A percentile compares a stretch with the other conserved stretches of the same genome.
phyloP scores from a whole-genome alignment of 2,329 filamentous ascomycete genomes.

The Epichloe elymi region DNA sequence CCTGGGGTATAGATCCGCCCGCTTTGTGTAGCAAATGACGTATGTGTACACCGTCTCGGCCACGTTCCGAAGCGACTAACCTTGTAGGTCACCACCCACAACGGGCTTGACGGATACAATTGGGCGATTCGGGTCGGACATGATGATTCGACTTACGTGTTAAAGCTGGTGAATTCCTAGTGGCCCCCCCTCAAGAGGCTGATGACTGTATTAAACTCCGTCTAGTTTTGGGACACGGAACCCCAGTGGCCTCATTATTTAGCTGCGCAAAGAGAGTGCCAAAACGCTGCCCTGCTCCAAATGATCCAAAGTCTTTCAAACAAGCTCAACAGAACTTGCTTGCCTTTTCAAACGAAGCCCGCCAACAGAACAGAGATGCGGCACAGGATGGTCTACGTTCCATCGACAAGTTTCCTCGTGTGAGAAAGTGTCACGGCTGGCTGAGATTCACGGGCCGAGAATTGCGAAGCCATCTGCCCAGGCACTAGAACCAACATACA shows the following conservation, averaged over 20 bases:
- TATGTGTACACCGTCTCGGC: too few species aligned
- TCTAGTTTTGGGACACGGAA: neutral
- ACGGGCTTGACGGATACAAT: conserved; percentile 1
- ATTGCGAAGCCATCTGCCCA: too few species aligned
- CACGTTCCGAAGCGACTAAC: too few species aligned
- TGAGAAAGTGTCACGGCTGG: too few species aligned
- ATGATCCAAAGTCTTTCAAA: neutral
- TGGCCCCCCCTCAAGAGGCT: neutral
- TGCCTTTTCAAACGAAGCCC: conserved; percentile 2
- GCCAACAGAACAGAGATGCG: neutral
- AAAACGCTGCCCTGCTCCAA: conserved; percentile 1
- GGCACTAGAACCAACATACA: too few species aligned
- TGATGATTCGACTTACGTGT: neutral
- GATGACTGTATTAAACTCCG: neutral
- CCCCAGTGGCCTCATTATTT: conserved; percentile 1
- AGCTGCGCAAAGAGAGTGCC: conserved; percentile 1
- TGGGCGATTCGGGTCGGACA: neutral
- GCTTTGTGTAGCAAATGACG: too few species aligned
- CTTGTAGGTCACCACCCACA: too few species aligned
- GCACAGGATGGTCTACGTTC: too few species aligned
- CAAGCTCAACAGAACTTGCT: neutral
- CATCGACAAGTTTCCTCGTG: too few species aligned
- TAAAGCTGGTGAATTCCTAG: neutral
- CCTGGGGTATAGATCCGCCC: too few species aligned
- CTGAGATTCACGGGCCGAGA: too few species aligned